A percentile compares a stretch with the other conserved stretches of the same genome.
Conservation (phyloP, 1,139 yeast species). For the Yamadazyma mexicana region DNA sequence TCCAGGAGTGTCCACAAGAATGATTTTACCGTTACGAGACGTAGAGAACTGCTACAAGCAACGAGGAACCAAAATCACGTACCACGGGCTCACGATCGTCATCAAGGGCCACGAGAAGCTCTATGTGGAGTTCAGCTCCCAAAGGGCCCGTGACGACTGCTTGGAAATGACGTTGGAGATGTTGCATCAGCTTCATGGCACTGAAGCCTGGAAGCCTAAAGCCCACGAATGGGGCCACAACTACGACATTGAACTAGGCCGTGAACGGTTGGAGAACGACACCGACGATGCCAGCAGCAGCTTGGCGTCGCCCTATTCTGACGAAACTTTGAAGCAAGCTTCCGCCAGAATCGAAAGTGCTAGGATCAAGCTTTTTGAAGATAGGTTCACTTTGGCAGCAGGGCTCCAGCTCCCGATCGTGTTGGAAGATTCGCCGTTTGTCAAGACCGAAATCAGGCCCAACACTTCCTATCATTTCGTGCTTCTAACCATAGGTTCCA, state of each 20-base stretch:
- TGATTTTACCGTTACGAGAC: constrained; percentile 80
- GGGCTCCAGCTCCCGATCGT: constrained; percentile 69
- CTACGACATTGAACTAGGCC: constrained; percentile 20
- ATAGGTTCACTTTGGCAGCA: constrained; percentile 53
- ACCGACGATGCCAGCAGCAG: constrained; percentile 2
- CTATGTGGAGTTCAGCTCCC: constrained; percentile 69
- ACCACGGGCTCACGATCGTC: constrained; percentile 66
- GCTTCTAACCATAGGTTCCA: constrained; percentile 83
- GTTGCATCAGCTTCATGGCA: constrained; percentile 40
- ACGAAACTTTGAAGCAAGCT: constrained; percentile 20
- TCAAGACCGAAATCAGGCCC: constrained; percentile 54
- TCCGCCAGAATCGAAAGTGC: constrained; percentile 42
- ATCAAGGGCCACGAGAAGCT: constrained; percentile 77
- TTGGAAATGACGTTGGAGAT: constrained; percentile 52
- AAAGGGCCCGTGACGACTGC: constrained; percentile 74
- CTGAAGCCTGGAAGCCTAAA: constrained; percentile 26
- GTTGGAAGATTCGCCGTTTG: constrained; percentile 62
- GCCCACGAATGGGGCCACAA: constrained; percentile 32
- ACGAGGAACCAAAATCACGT: constrained; percentile 48
- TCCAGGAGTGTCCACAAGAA: constrained; percentile 75
- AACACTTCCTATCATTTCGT: constrained; percentile 59
- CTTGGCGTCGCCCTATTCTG: constrained; percentile 11
- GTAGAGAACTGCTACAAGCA: constrained; percentile 68
- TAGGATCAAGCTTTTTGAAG: constrained; percentile 62
- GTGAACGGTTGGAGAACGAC: constrained; percentile 16